Evolutionary conservation across 2,329 filamentous ascomycete genomes (phyloP), one percentile per base, ranked within the genome.

Genomic region (Colletotrichum lini): DNA sequence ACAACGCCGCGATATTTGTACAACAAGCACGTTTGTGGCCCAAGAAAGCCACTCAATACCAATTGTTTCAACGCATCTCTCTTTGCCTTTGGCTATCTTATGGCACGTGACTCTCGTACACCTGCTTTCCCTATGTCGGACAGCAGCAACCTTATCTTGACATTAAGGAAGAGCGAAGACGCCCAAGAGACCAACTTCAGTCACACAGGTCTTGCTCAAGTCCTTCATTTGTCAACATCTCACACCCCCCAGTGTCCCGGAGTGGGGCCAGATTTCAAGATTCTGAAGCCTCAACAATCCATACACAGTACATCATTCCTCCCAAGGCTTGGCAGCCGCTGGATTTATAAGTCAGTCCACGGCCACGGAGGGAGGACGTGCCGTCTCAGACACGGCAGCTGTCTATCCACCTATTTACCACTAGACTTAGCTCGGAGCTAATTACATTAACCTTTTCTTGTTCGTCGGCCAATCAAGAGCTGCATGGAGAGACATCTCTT

Each of bases 391-490:
- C 54, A 69, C 16, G 40, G 38, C 7, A n/a, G n/a, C 18, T 2
- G 18, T 50, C 13, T 26, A 26, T 26, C 23, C 3, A 26, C 23
- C 26, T 26, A 26, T 26, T 26, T 26, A 26, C 26, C 26, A 26
- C 26, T 26, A 26, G 26, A 4, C 26, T 26, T 26, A 47, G 21
- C 47, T 42, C 35, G 53, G 54, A 30, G 23, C 35, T 52, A 38
- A 35, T 23, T 35, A 70, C 42, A 45, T 58, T 50, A 58, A 52
- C 44, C 26, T 26, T 16, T 42, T 16, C 4, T 21, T 35, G 8
- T n/a, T 8, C 9, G 3, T 6, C 2, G 9, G 15, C 68, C 65
- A 71, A 71, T 68, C 57, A 67, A 3, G 49, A 53, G 18, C 15
- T 8, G 40, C 23, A 23, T 3, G 7, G 6, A 49, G 4, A 21